Percentiles rank a stretch among this genome's conserved stretches.
These are phyloP conservation scores for bread wheat (Triticum aestivum) DNA, from an alignment of 176 grass and related monocot species.

Conservation along the genomic window DNA sequence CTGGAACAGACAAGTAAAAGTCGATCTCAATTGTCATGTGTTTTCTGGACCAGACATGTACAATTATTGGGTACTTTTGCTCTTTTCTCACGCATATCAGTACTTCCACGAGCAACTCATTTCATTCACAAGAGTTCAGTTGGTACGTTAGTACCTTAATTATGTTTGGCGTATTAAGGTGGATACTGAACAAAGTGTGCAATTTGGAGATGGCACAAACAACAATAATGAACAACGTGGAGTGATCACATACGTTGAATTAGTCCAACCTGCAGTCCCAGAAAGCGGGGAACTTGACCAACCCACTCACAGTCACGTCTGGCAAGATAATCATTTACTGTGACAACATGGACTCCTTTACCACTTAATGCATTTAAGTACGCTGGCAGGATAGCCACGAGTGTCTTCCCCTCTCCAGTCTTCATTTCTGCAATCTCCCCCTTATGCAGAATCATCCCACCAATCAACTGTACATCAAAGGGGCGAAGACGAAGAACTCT, in stretches of 20 bases:
- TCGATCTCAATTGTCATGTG: background rate
- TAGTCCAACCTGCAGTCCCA: slow-evolving; percentile 95
- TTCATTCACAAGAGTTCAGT: background rate
- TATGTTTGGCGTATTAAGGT: slow-evolving; percentile 13
- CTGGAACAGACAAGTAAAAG: slow-evolving; percentile 5
- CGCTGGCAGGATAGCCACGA: slow-evolving; percentile 91
- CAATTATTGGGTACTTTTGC: background rate
- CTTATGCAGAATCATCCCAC: slow-evolving; percentile 97
- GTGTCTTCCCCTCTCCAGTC: slow-evolving; percentile 98
- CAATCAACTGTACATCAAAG: slow-evolving; percentile 89
- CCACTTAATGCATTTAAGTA: slow-evolving; percentile 93
- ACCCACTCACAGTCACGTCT: slow-evolving; percentile 99
- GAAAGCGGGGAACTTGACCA: slow-evolving; percentile 93
- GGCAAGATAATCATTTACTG: slow-evolving; percentile 98
- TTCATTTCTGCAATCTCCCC: slow-evolving; percentile 98
- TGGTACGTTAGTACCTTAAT: slow-evolving; percentile 6
- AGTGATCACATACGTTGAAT: slow-evolving; percentile 93
- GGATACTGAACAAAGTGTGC: slow-evolving; percentile 4
- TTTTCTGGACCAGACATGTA: slow-evolving; percentile 17
- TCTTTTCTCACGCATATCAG: slow-evolving; percentile 10
- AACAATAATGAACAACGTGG: slow-evolving; percentile 41
- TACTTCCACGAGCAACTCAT: slow-evolving; percentile 14
- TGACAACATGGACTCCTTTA: slow-evolving; percentile 95
- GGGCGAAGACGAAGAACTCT: slow-evolving; percentile 88
- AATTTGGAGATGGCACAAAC: slow-evolving; percentile 22